Evolutionary conservation across 2,329 filamentous ascomycete species (phyloP).

Genomic region (Calonectria leucothoes): DNA sequence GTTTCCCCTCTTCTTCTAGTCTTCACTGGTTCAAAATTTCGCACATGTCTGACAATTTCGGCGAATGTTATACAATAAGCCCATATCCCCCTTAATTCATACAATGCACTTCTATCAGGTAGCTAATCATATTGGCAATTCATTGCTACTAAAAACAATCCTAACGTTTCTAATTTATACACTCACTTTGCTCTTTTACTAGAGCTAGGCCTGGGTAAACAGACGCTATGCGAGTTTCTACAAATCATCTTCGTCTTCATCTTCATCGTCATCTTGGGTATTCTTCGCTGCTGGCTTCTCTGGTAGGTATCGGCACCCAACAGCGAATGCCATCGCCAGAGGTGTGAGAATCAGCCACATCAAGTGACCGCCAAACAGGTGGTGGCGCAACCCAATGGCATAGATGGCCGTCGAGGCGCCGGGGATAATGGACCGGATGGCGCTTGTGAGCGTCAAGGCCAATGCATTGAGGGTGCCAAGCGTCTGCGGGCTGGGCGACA

Average conservation of each 20-base stretch:
- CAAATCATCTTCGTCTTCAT: slow-evolving; percentile 16
- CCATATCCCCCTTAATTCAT: not conserved
- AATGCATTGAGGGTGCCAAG: slow-evolving; percentile 78
- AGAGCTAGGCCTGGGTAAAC: not conserved
- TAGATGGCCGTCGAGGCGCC: slow-evolving; percentile 75
- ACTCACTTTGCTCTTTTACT: not conserved
- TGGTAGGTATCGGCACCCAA: slow-evolving; percentile 43
- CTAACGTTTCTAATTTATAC: not conserved
- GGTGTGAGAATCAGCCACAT: slow-evolving; percentile 49
- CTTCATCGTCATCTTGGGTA: too few relatives aligned
- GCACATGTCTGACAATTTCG: not conserved
- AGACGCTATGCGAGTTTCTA: not conserved
- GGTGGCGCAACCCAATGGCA: slow-evolving; percentile 72
- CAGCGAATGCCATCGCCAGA: slow-evolving; percentile 41
- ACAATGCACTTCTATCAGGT: too few relatives aligned
- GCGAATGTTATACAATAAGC: not conserved
- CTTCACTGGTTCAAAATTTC: not conserved
- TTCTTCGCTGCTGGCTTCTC: slow-evolving; percentile 36
- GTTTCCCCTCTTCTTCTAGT: too few relatives aligned
- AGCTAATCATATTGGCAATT: not conserved
- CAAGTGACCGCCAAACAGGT: slow-evolving; percentile 71
- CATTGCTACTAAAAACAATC: not conserved
- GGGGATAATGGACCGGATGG: slow-evolving; percentile 73
- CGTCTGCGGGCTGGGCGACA: slow-evolving; percentile 71
- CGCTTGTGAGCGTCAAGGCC: slow-evolving; percentile 68